Evolutionary conservation across 805 yeast species (phyloP).

Genomic region (Yamadazyma ubonensis): DNA sequence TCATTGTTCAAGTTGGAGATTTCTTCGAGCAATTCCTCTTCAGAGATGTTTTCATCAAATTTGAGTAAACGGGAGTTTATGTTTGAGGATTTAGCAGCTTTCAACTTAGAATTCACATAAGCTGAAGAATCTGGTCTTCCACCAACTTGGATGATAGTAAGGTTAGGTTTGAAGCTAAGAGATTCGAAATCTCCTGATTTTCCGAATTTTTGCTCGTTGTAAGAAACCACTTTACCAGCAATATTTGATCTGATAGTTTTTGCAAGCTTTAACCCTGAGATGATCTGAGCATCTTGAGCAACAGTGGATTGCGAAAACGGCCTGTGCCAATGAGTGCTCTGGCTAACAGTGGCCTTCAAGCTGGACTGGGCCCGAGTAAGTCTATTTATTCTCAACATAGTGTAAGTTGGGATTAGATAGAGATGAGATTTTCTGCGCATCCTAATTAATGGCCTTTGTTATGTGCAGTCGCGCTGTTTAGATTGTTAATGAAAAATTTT

Average conservation of each 20-base stretch:
- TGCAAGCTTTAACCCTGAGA: slow-evolving; percentile 45
- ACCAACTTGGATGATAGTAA: slow-evolving; percentile 89
- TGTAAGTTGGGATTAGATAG: neutral
- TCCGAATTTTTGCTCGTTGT: slow-evolving; percentile 31
- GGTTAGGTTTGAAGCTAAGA: slow-evolving; percentile 61
- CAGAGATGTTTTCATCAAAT: slow-evolving; percentile 60
- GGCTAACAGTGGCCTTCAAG: neutral
- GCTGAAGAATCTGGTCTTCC: slow-evolving; percentile 86
- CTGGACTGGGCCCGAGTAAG: no score
- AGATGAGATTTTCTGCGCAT: slow-evolving; percentile 4
- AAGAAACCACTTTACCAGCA: slow-evolving; percentile 40
- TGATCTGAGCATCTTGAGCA: slow-evolving; percentile 31
- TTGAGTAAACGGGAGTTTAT: slow-evolving; percentile 66
- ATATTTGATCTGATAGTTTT: slow-evolving; percentile 34
- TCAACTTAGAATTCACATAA: slow-evolving; percentile 86
- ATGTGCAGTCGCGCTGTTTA: slow-evolving; percentile 5
- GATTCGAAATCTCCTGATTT: slow-evolving; percentile 24
- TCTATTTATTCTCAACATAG: slow-evolving; percentile 7
- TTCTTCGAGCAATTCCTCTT: slow-evolving; percentile 57
- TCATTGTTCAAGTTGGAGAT: slow-evolving; percentile 70
- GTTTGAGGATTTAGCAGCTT: slow-evolving; percentile 83
- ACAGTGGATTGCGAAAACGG: slow-evolving; percentile 1
- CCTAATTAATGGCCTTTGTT: neutral
- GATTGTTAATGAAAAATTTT: slow-evolving; percentile 8
- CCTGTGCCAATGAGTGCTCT: neutral